Base-by-base conservation (phyloP, 306 rosid species). In the Senna siamea region DNA sequence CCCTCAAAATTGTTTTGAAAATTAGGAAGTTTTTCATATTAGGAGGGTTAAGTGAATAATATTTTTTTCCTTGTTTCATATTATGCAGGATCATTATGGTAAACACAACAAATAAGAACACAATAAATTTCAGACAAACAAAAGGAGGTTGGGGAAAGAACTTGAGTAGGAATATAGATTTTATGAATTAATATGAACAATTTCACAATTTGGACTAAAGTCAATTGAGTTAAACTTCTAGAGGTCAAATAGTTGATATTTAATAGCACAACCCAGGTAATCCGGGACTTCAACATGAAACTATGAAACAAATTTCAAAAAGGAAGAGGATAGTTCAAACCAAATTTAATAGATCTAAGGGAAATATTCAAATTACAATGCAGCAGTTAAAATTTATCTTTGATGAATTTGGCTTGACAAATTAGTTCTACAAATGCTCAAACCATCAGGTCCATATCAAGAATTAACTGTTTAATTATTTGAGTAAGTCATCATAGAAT, bases 381-480 rank as follows among this genome's bases (percentile, higher is more conserved):
- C 72, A 5, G 51, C 37, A 19, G 44, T 53, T 35, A 63, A 54
- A 67, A 17, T 48, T 47, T 44, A 47, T 14, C 48, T 50, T 11
- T 32, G 40, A 32, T 64, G 44, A 78, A 64, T 35, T 60, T 5
- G 17, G 61, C 68, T 47, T n/a, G 70, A 58, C 47, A 65, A 37
- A 51, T 56, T 78, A 72, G 56, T 23, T 9, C 15, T 17, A 57
- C 43, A 59, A 34, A 66, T 48, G 75, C 71, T 50, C 63, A 72
- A 44, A 46, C 40, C 68, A n/a, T 51, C 30, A 26, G 40, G 46
- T 23, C 54, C 13, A 43, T 12, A 20, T 41, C n/a, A 43, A 23
- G n/a, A 6, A 12, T 17, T 10, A 19, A 70, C 17, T 22, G 38
- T 35, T 58, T 35, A 54, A 44, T 15, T 46, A 41, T 62, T 18